Percentiles rank a stretch among this genome's conserved stretches.
phyloP scores from a whole-genome alignment of 768 basidiomycete genomes.

The Nevesoporus exiguus region DNA sequence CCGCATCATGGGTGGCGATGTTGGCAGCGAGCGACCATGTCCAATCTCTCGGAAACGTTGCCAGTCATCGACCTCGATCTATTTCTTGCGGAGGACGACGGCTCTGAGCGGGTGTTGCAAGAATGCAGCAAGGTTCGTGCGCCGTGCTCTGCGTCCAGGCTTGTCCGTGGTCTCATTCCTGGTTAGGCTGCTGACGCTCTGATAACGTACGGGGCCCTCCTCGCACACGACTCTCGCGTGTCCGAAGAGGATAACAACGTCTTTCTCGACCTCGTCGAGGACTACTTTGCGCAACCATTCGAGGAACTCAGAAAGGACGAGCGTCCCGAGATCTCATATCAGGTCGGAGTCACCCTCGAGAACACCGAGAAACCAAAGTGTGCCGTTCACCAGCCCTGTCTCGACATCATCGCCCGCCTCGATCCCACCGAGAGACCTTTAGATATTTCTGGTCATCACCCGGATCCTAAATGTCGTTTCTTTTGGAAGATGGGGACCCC shows the following conservation, averaged over 20 bases:
- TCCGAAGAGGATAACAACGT: slow-evolving; percentile 73
- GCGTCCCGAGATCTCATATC: slow-evolving; percentile 83
- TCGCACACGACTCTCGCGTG: slow-evolving; percentile 83
- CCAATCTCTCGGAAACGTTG: slow-evolving; percentile 48
- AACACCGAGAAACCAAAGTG: slow-evolving; percentile 93
- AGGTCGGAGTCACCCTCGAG: slow-evolving; percentile 93
- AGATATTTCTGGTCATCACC: slow-evolving; percentile 73
- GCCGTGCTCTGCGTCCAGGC: not conserved
- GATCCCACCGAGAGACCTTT: slow-evolving; percentile 80
- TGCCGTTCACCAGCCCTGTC: slow-evolving; percentile 78
- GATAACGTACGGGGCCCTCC: slow-evolving; percentile 80
- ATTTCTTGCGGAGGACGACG: slow-evolving; percentile 47
- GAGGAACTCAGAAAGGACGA: slow-evolving; percentile 68
- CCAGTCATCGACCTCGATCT: slow-evolving; percentile 78
- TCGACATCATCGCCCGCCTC: slow-evolving; percentile 71
- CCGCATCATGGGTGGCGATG: not conserved
- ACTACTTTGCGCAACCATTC: slow-evolving; percentile 81
- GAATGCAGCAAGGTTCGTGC: slow-evolving; percentile 62
- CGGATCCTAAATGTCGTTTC: slow-evolving; percentile 94
- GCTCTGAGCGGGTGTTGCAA: slow-evolving; percentile 45
- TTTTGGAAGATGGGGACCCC: slow-evolving; percentile 80
- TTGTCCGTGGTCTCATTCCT: not conserved
- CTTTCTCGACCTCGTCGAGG: slow-evolving; percentile 89
- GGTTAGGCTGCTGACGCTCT: slow-evolving; percentile 75
- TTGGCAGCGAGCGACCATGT: slow-evolving; percentile 24